phyloP scores from a whole-genome alignment of 768 basidiomycete genomes.

The Glaciozyma martinii region DNA sequence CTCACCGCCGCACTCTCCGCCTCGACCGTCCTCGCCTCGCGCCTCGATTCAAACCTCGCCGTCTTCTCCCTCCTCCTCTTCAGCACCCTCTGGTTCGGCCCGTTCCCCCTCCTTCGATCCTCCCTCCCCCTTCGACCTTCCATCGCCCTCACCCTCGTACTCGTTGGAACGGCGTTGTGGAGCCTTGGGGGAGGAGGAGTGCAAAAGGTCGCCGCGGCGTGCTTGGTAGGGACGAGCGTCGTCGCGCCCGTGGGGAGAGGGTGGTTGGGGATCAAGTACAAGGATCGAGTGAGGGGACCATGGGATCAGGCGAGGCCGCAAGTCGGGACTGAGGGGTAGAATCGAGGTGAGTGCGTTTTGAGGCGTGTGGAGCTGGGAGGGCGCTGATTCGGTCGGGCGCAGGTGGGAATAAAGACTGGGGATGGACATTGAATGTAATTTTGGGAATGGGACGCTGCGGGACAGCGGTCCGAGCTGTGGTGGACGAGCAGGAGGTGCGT shows the following conservation, averaged over 20 bases:
- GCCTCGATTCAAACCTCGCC: conserved; percentile 67
- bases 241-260: conserved; percentile 22
- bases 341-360: no score
- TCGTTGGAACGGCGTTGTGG: conserved; percentile 25
- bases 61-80: conserved; percentile 84
- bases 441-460: no score
- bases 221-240: conserved; percentile 57
- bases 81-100: conserved; percentile 70
- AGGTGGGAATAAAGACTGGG: no score
- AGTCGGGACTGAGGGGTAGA: conserved; percentile 2
- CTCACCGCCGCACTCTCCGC: conserved; percentile 72
- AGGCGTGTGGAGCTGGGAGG: no score
- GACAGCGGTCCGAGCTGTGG: no score
- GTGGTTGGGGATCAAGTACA: conserved; percentile 53
- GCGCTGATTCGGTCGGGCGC: no score
- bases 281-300: conserved; percentile 80
- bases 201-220: conserved; percentile 44
- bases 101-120: conserved; percentile 60
- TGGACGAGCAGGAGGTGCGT: no score
- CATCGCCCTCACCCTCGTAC: conserved; percentile 26
- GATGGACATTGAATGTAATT: no score
- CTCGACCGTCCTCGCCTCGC: conserved; percentile 84
- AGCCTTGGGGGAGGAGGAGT: conserved; percentile 37
- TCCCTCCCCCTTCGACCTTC: conserved; percentile 5
- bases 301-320: conserved; percentile 77